Base-by-base conservation (phyloP, 2,329 filamentous ascomycete species). In the Hypoxylon sp. region DNA sequence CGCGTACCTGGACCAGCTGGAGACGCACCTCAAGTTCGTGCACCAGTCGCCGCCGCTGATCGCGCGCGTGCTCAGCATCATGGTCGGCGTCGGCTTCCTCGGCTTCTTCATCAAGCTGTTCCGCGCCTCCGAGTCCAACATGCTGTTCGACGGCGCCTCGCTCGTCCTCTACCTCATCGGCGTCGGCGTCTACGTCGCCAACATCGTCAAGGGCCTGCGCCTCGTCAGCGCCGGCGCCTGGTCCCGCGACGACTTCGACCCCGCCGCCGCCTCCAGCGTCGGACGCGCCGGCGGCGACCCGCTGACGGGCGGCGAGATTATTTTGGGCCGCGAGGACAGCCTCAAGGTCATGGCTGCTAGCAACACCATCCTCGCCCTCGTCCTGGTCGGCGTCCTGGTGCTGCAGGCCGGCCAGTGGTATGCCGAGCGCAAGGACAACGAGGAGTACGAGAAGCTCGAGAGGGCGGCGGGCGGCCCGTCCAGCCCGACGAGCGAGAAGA, bases 351-450 rank as follows among this genome's bases (percentile, higher is more conserved):
- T 98, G 73, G 89, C 93, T 30, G 96, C 96, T 6, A 97, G 93
- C 79, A 97, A 99, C 80, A 98, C 96, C 2, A 99, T 99, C 76
- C 81, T 98, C 61, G 96, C 95, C 33, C 85, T 99, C 45, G 93
- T 99, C 28, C 81, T 99, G 55, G 90, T 98, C 2, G 96, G 96
- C 4, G 92, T 99, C 8, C 78, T 99, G 70, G 92, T 97, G 32
- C 81, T 99, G 75, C 96, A 99, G 87, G 93, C 93, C 18, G 96
- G 96, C 9, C 93, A 98, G 85, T 98, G 95, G 96, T 99, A 99
- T 81, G 96, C 96, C 24, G 94, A 98, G 85, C 87, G 92, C 76
- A 96, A 96, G 82, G 94, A 98, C 80, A 85, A 85, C 74, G 91
- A 94, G 77, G 94, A 97, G 79, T 84, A 86, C 59, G 88, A 87